Base-by-base conservation (phyloP, 2,329 filamentous ascomycete species). In the Cyclaneusma minus region DNA sequence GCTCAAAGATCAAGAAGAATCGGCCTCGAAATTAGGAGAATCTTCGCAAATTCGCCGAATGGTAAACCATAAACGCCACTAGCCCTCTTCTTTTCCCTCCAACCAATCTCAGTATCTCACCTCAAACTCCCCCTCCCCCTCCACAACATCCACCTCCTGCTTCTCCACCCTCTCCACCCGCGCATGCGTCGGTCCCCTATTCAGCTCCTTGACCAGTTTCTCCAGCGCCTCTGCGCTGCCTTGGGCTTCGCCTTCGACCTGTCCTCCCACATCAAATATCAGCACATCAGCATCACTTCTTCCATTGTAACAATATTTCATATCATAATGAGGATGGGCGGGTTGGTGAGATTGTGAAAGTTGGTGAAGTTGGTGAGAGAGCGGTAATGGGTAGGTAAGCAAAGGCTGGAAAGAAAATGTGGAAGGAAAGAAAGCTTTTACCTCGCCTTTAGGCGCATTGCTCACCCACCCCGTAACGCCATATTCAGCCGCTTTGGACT, bases 221-320 rank as follows among this genome's bases (percentile, higher is more conserved):
- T 70, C 52, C 14, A 95, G 48, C 3, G 63, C 52, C 1, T 69
- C 62, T 2, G 72, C 61, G 2, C 66, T 60, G 16, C 83, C 85
- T 48, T 95, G 87, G 4, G 76, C 84, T 54, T 94, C 85, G 14
- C 87, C 87, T 44, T 82, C 71, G 24, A 95, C 85, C 82, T 93
- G 37, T 3, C 54, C 25, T 45, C 50, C 28, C 56, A 50, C 1
- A 58, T 54, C 29, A 57, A 60, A 35, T 56, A 50, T 24, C 41
- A 51, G 27, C 23, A 25, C 34, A 28, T 41, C 38, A 27, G 31
- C 25, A 22, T 11, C 25, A n/a, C n/a, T n/a, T n/a, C n/a, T n/a
- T n/a, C n/a, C 15, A 21, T 16, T 21, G 13, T 13, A 12, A 13
- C 10, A 22, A 6, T 15, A 22, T 24, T 21, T 5, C 13, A 22